Evolutionary conservation across 306 rosid species (phyloP), one percentile per base, ranked within the genome.

Genomic region (Morella rubra): DNA sequence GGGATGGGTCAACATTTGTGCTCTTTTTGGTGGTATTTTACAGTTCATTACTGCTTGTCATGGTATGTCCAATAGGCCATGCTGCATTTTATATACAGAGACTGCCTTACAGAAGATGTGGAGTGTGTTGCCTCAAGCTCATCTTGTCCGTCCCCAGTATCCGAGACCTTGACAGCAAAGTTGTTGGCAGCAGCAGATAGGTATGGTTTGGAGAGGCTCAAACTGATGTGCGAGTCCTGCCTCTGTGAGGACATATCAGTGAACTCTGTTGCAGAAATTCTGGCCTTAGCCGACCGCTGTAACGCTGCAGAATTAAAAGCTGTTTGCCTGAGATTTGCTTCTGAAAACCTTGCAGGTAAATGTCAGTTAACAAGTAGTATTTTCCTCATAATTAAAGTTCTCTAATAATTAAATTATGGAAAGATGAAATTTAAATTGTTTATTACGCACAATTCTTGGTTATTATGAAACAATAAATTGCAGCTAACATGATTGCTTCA

Each of bases 321-420:
- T 55, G 90, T 89, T 70, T 91, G 98, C 90, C 89, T 93, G 22
- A 91, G 86, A 72, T 93, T 93, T 84, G 90, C 98, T 69, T 89
- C 98, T 51, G 89, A 88, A 75, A 93, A 93, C 80, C 90, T 93
- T 47, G 89, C 91, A 59, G 98, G 98, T 93, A 93, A 44, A 52
- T 74, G 40, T 44, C 19, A n/a, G n/a, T 74, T 84, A 52, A 12
- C 61, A 61, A 0, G 0, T 12, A 5, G 9, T 61, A 61, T 61
- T 61, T 59, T 61, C 44, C 42, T 61, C 68, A 13, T 22, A 61
- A 12, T 71, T 62, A 1, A 44, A 71, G 27, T 79, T 72, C 18
- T 78, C 16, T 72, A 4, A 10, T 5, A 59, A 59, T 9, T 13
- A 52, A 51, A 58, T 8, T 27, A 32, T 32, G 20, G 68, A 61